phyloP scores from a whole-genome alignment of 306 rosid genomes.

The Vigna hirtella region DNA sequence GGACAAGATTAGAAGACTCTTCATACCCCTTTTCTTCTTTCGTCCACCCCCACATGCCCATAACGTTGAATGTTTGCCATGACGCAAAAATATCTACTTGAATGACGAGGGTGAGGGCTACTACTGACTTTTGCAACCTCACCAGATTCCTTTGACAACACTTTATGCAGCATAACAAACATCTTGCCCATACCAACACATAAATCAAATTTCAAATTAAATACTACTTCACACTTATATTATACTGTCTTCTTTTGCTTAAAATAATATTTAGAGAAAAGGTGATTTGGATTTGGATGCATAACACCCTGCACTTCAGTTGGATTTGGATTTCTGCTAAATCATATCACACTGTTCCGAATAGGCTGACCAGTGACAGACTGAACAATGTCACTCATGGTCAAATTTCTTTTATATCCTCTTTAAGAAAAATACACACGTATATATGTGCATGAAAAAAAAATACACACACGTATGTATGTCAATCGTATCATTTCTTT shows the following conservation, averaged over 20 bases:
- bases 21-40: background rate
- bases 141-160: background rate
- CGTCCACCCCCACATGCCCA: slow-evolving; percentile 4
- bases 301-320: no score
- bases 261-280: background rate
- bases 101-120: background rate
- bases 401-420: background rate
- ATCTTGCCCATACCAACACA: background rate
- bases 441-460: no score
- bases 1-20: slow-evolving; percentile 27
- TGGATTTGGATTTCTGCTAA: background rate
- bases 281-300: no score
- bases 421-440: background rate
- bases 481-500: no score
- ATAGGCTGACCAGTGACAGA: background rate
- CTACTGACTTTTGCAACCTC: background rate
- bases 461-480: no score
- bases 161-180: background rate
- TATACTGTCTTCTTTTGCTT: background rate
- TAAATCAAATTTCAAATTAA: background rate
- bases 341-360: background rate
- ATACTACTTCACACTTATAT: background rate
- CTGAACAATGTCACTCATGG: background rate
- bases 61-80: slow-evolving; percentile 1
- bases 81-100: background rate